phyloP scores from a whole-genome alignment of 139 green algal genomes.

The Deuterostichococcus epilithicus region DNA sequence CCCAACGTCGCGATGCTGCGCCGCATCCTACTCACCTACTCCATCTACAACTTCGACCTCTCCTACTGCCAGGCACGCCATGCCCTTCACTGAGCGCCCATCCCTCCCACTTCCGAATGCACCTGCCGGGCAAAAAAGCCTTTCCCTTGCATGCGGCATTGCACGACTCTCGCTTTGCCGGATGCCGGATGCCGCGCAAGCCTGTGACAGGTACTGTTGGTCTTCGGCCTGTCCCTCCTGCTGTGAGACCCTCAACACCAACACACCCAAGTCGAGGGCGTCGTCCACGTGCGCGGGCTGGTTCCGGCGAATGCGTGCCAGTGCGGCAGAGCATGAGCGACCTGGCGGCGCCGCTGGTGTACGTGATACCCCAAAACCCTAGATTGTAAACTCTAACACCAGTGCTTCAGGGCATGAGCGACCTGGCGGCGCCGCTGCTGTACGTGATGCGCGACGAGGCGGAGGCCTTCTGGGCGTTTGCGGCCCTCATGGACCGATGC shows the following conservation, averaged over 20 bases:
- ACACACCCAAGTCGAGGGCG: too few relatives aligned
- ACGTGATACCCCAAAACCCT: too few relatives aligned
- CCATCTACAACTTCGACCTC: constrained; percentile 85
- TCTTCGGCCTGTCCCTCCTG: too few relatives aligned
- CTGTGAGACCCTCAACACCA: too few relatives aligned
- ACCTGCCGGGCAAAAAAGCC: too few relatives aligned
- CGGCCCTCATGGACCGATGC: constrained; percentile 78
- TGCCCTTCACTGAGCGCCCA: background rate
- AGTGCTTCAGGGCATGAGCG: constrained; percentile 69
- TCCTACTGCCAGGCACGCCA: constrained; percentile 76
- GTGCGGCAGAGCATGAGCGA: constrained; percentile 91
- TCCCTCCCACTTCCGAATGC: background rate
- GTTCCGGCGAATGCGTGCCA: too few relatives aligned
- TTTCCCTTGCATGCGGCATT: too few relatives aligned
- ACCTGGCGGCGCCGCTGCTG: constrained; percentile 72
- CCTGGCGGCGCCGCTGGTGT: constrained; percentile 70
- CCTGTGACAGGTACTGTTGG: too few relatives aligned
- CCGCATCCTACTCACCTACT: constrained; percentile 68
- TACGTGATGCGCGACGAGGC: constrained; percentile 59
- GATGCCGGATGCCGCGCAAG: too few relatives aligned
- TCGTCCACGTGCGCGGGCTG: too few relatives aligned
- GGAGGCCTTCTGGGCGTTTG: constrained; percentile 78
- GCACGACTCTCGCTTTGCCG: too few relatives aligned
- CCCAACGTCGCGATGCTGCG: constrained; percentile 30
- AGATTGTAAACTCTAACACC: too few relatives aligned